Evolutionary conservation across 768 basidiomycete genomes (phyloP).

Genomic region (Plicaturopsis crispa): DNA sequence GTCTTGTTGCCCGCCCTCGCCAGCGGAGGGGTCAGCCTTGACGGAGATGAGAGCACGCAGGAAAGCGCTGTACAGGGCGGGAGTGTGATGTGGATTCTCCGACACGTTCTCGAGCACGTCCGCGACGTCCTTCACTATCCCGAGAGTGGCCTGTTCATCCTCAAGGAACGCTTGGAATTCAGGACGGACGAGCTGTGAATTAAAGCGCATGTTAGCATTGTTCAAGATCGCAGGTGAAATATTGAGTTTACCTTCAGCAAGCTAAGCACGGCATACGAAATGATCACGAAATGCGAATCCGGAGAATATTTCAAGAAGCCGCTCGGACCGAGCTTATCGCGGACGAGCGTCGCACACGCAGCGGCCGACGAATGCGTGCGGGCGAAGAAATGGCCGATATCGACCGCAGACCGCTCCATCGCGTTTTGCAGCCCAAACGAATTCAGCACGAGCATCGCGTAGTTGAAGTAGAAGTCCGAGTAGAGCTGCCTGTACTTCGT

Average conservation of each 20-base stretch:
- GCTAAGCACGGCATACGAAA: conserved; percentile 88
- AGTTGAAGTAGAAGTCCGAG: conserved; percentile 75
- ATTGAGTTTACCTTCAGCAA: conserved; percentile 68
- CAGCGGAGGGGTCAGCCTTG: conserved; percentile 24
- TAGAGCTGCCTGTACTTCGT: conserved; percentile 42
- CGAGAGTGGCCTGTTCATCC: conserved; percentile 63
- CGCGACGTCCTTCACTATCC: conserved; percentile 74
- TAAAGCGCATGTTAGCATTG: background rate
- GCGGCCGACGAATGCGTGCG: conserved; percentile 70
- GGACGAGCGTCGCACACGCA: conserved; percentile 61
- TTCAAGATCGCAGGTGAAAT: background rate
- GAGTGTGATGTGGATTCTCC: conserved; percentile 77
- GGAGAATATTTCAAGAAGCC: conserved; percentile 80
- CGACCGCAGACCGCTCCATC: conserved; percentile 65
- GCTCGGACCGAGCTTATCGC: conserved; percentile 70
- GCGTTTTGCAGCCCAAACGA: conserved; percentile 97
- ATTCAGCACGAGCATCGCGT: conserved; percentile 82
- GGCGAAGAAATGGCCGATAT: conserved; percentile 80
- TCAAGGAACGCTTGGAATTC: conserved; percentile 75
- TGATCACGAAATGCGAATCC: conserved; percentile 87
- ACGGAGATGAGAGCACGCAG: conserved; percentile 70
- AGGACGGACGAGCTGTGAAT: conserved; percentile 64
- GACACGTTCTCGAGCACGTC: conserved; percentile 72
- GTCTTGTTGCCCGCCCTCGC: conserved; percentile 10
- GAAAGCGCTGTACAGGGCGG: conserved; percentile 83